Evolutionary conservation across 352 stramenopile species (phyloP), one percentile per base, ranked within the genome.

Genomic region (Globisporangium lucens): DNA sequence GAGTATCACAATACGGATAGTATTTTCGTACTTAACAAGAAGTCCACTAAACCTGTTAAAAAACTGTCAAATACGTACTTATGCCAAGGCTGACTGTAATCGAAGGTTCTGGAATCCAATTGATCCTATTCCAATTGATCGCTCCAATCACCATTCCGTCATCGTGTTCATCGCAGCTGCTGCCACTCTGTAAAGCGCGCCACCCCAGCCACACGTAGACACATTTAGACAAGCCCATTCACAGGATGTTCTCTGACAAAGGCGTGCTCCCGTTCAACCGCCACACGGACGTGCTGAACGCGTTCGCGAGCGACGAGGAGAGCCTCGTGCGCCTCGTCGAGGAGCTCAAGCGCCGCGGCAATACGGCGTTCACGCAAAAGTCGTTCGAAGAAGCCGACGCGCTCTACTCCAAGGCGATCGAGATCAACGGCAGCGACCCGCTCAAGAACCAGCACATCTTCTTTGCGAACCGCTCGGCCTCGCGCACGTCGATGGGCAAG

Each of bases 351-450:
- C 82, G 86, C 17, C 85, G 90, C 10, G 90, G 90, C 59, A 97
- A 97, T 67, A 83, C 87, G 7, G 90, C 90, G 6, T 97, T 97
- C 75, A 64, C 79, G 72, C 81, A 93, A 68, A 93, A 94, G 67
- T 70, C 82, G 30, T 79, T 91, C 53, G 92, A 97, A 47, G 94
- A 98, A 68, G 97, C 96, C 20, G 93, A 99, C 60, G 82, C 92
- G 63, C 82, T 99, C n/a, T 99, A 99, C 82, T 85, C 84, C 64
- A 98, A 98, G 72, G 97, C 90, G 38, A 91, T 99, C 65, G 85
- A 98, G 30, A 66, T 95, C 64, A 91, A 92, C 67, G 49, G 38
- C 51, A 71, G 61, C 47, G 72, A 91, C 51, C 72, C 70, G 64
- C 74, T 80, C 58, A 72, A 75, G 53, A 90, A 87, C 70, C 77